Conservation (phyloP, 2,329 filamentous ascomycete species). For the Drechmeria coniospora region DNA sequence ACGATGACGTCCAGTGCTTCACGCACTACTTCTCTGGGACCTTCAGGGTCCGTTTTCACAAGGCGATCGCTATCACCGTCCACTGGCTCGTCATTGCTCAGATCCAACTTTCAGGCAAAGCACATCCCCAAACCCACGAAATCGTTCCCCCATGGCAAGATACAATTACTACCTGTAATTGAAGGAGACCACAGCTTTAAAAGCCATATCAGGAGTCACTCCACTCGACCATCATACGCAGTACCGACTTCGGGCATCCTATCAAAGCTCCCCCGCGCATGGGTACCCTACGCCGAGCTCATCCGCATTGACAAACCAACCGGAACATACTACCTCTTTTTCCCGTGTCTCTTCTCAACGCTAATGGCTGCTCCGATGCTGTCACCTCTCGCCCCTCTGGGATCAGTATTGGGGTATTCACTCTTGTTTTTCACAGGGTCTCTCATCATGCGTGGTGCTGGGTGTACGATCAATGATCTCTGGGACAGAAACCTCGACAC, state of each 20-base stretch:
- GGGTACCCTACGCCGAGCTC: conserved; percentile 71
- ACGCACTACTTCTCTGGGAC: background rate
- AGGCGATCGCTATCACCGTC: too few relatives aligned
- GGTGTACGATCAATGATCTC: conserved; percentile 80
- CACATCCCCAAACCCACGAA: background rate
- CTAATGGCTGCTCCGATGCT: conserved; percentile 61
- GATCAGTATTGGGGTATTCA: conserved; percentile 47
- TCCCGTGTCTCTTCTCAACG: conserved; percentile 74
- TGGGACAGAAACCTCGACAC: conserved; percentile 82
- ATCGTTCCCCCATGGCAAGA: conserved; percentile 11
- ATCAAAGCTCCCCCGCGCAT: conserved; percentile 50
- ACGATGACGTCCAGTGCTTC: background rate
- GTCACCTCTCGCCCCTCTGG: conserved; percentile 41
- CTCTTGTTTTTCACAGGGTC: conserved; percentile 62
- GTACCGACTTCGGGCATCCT: conserved; percentile 58
- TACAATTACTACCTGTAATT: conserved; percentile 6
- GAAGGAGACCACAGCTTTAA: background rate
- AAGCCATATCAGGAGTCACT: too few relatives aligned
- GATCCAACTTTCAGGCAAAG: background rate
- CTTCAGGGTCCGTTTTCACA: background rate
- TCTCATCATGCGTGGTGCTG: conserved; percentile 73
- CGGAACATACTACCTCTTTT: conserved; percentile 73
- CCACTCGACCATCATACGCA: conserved; percentile 30
- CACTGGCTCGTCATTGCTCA: too few relatives aligned
- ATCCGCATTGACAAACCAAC: conserved; percentile 68